Evolutionary conservation across 2,329 filamentous ascomycete species (phyloP), one percentile per base, ranked within the genome.

Genomic region (Neurospora sp.): DNA sequence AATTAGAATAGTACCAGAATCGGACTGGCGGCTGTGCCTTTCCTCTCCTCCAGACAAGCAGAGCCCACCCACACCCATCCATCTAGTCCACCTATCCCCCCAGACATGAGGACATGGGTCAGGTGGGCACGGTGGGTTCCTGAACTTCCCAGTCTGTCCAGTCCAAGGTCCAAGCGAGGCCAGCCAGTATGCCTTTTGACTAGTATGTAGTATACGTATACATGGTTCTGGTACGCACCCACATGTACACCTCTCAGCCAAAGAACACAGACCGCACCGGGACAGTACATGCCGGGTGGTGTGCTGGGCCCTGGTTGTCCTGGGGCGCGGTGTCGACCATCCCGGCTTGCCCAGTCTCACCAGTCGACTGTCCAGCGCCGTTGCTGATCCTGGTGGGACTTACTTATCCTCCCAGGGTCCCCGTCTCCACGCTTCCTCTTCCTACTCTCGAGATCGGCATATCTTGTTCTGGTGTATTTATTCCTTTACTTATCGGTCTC

Each of bases 321-420:
- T 62, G 52, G 52, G 52, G 69, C 38, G 65, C 67, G 67, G 70
- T 69, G 66, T 68, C 52, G 75, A 74, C 77, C 75, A 71, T 74
- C 74, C 74, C 74, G 77, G 77, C 74, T 78, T 76, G 79, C 78
- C 66, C 70, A 68, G 68, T 79, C 78, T 76, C 77, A 75, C 78
- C 75, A 74, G 72, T 70, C 71, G 71, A 70, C 52, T 62, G 52
- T 62, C 67, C 67, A 69, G 66, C 71, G 70, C 67, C 69, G 28
- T 74, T 74, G 74, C 81, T 81, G 80, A 80, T 80, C 79, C 79
- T 80, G 79, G 78, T 75, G 77, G 76, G 76, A 78, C 77, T 78
- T 84, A 85, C 84, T 83, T 85, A 85, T 85, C 78, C 82, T 74
- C 74, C 75, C 71, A 74, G 75, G 74, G 74, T 77, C 77, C 83